Evolutionary conservation across 2,329 filamentous ascomycete genomes (phyloP), one percentile per base, ranked within the genome.

Genomic region (Pestalotiopsis sp.): DNA sequence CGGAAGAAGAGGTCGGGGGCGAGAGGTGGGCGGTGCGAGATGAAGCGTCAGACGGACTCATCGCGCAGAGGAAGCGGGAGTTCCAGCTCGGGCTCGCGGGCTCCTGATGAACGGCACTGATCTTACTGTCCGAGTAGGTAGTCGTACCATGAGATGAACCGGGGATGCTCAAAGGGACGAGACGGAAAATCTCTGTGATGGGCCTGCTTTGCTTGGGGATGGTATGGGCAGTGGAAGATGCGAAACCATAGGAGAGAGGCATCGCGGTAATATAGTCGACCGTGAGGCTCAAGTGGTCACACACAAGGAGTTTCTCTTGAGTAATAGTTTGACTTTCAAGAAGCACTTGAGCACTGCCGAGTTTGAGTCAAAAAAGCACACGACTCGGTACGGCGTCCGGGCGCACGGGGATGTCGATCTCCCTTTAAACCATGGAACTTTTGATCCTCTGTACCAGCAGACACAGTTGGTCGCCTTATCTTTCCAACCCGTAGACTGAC

Each of bases 211-310:
- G 41, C n/a, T 25, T 57, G 23, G 63, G 27, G 14, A 58, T 14
- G 13, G 12, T 17, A 31, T 66, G 49, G 20, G 63, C 41, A 56
- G 63, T 66, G 17, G 63, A 66, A 17, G 63, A 66, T 17, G 63
- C 63, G 52, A 66, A 66, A 38, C 63, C 63, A 49, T 66, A 57
- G 11, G 63, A 39, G 39, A 66, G 45, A 57, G 63, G 63, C 63
- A 66, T 66, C 20, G 23, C 52, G 20, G 23, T 49, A 31, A n/a
- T 66, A 57, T 57, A 57, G 31, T 38, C 41, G n/a, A 57, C 12
- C 12, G 27, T 13, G 6, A 31, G n/a, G 14, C 20, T 17, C 25
- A 38, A 20, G 13, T n/a, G 39, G 49, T 25, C 27, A 23, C 45
- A 57, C 63, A 57, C n/a, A 64, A 49, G 39, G 25, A 52, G 63